Conservation (phyloP, 1,284 basidiomycete species). For the Ustilago esculenta region DNA sequence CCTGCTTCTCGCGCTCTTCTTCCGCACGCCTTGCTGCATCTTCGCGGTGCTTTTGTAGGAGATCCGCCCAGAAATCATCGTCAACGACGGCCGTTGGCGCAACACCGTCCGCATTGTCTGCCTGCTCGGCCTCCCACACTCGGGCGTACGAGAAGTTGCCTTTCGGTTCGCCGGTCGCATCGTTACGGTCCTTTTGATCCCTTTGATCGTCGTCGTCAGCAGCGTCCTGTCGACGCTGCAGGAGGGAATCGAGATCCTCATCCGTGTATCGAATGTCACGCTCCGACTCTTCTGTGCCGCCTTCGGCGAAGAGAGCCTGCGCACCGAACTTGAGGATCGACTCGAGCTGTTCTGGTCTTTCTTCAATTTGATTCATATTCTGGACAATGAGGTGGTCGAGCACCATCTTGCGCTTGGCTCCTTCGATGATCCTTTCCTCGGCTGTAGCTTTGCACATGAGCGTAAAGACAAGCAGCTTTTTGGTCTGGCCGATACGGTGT, state of each 20-base stretch:
- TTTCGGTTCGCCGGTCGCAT: constrained; percentile 27
- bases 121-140: constrained; percentile 62
- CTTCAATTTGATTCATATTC: constrained; percentile 53
- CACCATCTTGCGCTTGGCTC: constrained; percentile 64
- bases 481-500: constrained; percentile 73
- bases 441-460: constrained; percentile 67
- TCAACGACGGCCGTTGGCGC: constrained; percentile 59
- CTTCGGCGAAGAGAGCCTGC: constrained; percentile 64
- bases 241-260: constrained; percentile 64
- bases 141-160: constrained; percentile 63
- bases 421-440: constrained; percentile 67
- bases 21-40: constrained; percentile 28
- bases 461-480: constrained; percentile 67
- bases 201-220: constrained; percentile 43
- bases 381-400: constrained; percentile 68
- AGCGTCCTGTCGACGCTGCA: constrained; percentile 56
- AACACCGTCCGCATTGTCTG: constrained; percentile 16
- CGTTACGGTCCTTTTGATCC: constrained; percentile 20
- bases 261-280: constrained; percentile 63
- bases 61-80: constrained; percentile 59
- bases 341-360: constrained; percentile 59
- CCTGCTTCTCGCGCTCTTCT: constrained; percentile 22
- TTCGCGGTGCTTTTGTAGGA: constrained; percentile 61
- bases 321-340: constrained; percentile 66
- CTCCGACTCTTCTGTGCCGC: constrained; percentile 57